These are phyloP conservation scores for Solanum chacoense DNA, from an alignment of 305 asterid species.

Conservation along the genomic window DNA sequence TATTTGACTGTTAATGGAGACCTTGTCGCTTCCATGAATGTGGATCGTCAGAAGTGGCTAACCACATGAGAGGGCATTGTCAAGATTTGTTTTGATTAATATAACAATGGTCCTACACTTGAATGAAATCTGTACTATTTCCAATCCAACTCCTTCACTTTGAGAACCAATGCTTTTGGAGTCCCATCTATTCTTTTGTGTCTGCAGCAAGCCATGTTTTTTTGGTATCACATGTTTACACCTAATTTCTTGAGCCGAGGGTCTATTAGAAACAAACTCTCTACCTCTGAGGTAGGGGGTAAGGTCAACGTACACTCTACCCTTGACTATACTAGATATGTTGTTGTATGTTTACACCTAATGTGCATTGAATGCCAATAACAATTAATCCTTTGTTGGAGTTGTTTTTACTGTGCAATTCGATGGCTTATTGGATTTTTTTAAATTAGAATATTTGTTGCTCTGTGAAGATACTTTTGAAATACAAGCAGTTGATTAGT, in stretches of 20 bases:
- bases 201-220: background rate
- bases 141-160: background rate
- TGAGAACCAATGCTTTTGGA: background rate
- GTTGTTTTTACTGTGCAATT: background rate
- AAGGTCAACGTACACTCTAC: background rate
- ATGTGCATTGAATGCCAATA: background rate
- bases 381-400: background rate
- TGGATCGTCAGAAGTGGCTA: constrained; percentile 36
- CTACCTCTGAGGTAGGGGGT: background rate
- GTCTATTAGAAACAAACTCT: background rate
- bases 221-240: background rate
- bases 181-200: background rate
- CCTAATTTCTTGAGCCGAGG: background rate
- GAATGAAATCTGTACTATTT: constrained; percentile 16
- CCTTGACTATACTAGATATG: background rate
- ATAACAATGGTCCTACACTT: constrained; percentile 24
- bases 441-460: background rate
- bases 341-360: background rate
- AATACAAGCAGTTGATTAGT: background rate
- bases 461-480: background rate
- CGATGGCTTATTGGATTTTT: background rate
- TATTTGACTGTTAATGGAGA: constrained; percentile 34
- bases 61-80: constrained; percentile 20
- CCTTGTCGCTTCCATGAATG: constrained; percentile 42
- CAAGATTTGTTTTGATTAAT: constrained; percentile 16